Conservation (phyloP, 768 basidiomycete genomes). For the Auriscalpium vulgare region DNA sequence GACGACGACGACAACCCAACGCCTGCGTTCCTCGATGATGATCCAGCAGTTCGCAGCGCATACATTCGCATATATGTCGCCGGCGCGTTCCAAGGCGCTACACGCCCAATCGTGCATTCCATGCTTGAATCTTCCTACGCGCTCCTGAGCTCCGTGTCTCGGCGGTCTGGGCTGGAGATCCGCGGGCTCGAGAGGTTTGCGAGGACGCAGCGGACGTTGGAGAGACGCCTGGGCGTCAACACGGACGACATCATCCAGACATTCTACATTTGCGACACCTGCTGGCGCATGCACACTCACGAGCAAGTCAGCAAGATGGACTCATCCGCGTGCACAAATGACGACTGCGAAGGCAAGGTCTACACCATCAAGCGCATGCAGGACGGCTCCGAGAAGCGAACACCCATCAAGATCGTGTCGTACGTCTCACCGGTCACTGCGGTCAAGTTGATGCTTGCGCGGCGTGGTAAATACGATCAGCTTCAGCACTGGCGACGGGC, state of each 20-base stretch:
- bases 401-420: conserved; percentile 17
- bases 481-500: conserved; percentile 19
- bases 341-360: conserved; percentile 7
- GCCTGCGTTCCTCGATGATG: not conserved
- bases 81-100: not conserved
- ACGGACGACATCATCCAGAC: conserved; percentile 15
- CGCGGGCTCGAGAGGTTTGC: conserved; percentile 16
- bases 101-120: not conserved
- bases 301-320: not conserved
- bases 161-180: not conserved
- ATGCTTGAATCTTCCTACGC: not conserved
- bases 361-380: conserved; percentile 9
- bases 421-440: conserved; percentile 13
- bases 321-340: not conserved
- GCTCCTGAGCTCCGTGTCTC: not conserved
- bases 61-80: not conserved
- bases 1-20: not conserved
- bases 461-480: conserved; percentile 19
- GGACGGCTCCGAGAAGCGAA: conserved; percentile 10
- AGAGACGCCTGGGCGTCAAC: conserved; percentile 17
- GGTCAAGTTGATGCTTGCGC: conserved; percentile 13
- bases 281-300: conserved; percentile 17
- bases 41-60: not conserved
- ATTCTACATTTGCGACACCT: conserved; percentile 14
- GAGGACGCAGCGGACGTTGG: conserved; percentile 14